A percentile compares a stretch with the other conserved stretches of the same genome.
Evolutionary conservation across 2,329 filamentous ascomycete genomes (phyloP).

Genomic region (Fusarium cyanostomum): DNA sequence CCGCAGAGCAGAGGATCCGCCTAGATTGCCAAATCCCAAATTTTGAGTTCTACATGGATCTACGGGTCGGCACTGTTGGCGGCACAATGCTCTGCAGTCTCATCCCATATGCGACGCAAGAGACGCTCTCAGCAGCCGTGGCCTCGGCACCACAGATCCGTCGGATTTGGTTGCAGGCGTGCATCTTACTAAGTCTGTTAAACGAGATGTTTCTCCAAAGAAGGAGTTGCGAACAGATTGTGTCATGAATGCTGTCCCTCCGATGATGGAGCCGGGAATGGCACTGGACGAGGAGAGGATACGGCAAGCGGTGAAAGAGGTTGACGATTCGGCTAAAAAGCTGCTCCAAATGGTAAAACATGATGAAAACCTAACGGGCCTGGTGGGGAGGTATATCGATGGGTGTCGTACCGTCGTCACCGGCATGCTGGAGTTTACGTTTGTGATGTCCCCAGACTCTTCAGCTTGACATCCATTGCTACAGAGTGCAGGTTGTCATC

Average conservation of each 20-base stretch:
- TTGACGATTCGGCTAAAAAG: constrained; percentile 36
- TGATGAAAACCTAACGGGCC: constrained; percentile 16
- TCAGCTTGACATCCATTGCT: too few species aligned
- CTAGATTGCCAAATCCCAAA: constrained; percentile 37
- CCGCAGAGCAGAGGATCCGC: constrained; percentile 42
- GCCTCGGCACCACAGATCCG: constrained; percentile 7
- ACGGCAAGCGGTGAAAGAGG: constrained; percentile 30
- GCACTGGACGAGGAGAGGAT: constrained; percentile 37
- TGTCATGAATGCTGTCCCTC: constrained; percentile 44
- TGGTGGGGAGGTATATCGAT: constrained; percentile 42
- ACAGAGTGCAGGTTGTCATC: constrained; percentile 44
- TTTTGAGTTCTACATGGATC: constrained; percentile 43
- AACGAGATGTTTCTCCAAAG: constrained; percentile 48
- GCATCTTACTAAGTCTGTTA: constrained; percentile 38
- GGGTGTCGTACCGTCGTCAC: constrained; percentile 45
- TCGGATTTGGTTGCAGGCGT: constrained; percentile 40
- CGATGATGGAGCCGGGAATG: constrained; percentile 37
- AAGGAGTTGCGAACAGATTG: constrained; percentile 45
- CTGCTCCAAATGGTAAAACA: constrained; percentile 13
- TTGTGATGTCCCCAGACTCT: constrained; percentile 9
- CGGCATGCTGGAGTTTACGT: constrained; percentile 49
- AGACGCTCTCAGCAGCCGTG: constrained; percentile 16
- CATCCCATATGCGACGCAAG: constrained; percentile 38
- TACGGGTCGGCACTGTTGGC: constrained; percentile 44
- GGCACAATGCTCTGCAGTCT: constrained; percentile 42